A percentile compares a stretch with the other conserved stretches of the same genome.
Evolutionary conservation across 2,329 filamentous ascomycete species (phyloP).

Genomic region (Fusarium sp.): DNA sequence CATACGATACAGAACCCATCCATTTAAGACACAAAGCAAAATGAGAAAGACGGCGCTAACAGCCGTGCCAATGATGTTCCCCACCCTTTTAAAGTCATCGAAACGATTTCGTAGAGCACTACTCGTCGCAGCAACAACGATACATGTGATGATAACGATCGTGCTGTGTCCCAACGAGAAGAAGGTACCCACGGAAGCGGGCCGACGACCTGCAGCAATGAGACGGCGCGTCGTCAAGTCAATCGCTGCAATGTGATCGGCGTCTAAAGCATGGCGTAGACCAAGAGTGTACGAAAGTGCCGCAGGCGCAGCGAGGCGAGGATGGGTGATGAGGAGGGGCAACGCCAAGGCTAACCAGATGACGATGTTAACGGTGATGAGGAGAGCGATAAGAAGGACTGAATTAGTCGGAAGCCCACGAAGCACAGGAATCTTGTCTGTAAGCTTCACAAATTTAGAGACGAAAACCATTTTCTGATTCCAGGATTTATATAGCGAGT

Average conservation of each 20-base stretch:
- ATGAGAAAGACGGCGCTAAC: slow-evolving; percentile 87
- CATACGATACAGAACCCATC: slow-evolving; percentile 84
- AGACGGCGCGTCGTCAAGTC: slow-evolving; percentile 94
- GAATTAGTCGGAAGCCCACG: neutral
- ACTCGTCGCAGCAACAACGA: slow-evolving; percentile 91
- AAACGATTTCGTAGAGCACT: slow-evolving; percentile 85
- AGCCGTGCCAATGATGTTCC: slow-evolving; percentile 88
- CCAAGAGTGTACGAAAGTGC: slow-evolving; percentile 89
- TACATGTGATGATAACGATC: slow-evolving; percentile 88
- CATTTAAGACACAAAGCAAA: slow-evolving; percentile 83
- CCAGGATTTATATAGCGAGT: neutral
- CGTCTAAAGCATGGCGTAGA: slow-evolving; percentile 93
- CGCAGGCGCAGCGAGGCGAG: slow-evolving; percentile 62
- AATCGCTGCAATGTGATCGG: slow-evolving; percentile 89
- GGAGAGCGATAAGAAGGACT: neutral
- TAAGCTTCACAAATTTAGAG: neutral
- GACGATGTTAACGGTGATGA: neutral
- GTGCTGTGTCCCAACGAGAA: slow-evolving; percentile 96
- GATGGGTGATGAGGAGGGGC: neutral
- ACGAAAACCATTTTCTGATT: neutral
- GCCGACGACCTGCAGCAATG: slow-evolving; percentile 84
- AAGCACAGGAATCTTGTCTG: neutral
- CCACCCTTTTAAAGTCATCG: slow-evolving; percentile 80
- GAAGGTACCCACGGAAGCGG: slow-evolving; percentile 92
- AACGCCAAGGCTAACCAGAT: neutral